Percentiles rank a stretch among this genome's conserved stretches.
Conservation (phyloP, 2,329 filamentous ascomycete species). For the Fusarium brevicatenulatum region DNA sequence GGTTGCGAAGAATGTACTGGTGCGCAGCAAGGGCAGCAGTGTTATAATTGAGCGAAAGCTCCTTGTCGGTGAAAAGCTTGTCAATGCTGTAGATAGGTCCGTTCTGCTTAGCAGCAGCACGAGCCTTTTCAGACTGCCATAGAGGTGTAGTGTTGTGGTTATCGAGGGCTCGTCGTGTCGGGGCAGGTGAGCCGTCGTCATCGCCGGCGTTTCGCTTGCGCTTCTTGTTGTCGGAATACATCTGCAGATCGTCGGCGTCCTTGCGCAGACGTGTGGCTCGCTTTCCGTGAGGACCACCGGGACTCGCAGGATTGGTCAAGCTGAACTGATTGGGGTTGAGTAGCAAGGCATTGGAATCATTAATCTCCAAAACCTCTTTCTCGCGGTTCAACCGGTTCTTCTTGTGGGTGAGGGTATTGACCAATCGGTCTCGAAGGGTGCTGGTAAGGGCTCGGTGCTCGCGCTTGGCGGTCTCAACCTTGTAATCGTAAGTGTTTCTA, state of each 20-base stretch:
- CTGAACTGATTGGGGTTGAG: constrained; percentile 76
- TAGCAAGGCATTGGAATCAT: constrained; percentile 71
- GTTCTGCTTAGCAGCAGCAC: constrained; percentile 63
- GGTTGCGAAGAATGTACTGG: constrained; percentile 69
- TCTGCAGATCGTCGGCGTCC: constrained; percentile 67
- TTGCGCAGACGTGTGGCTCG: constrained; percentile 70
- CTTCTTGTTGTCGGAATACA: constrained; percentile 68
- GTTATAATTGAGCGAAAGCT: constrained; percentile 73
- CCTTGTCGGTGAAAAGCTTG: constrained; percentile 77
- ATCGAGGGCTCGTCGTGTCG: constrained; percentile 65
- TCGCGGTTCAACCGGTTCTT: constrained; percentile 72
- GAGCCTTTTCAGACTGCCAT: constrained; percentile 70
- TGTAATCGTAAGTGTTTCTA: constrained; percentile 68
- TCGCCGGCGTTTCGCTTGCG: constrained; percentile 69
- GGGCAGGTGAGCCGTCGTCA: constrained; percentile 71
- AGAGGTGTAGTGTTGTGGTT: constrained; percentile 67
- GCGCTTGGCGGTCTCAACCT: constrained; percentile 69
- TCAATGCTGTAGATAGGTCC: constrained; percentile 73
- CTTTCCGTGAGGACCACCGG: constrained; percentile 71
- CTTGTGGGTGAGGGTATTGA: constrained; percentile 72
- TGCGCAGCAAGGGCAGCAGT: constrained; percentile 70
- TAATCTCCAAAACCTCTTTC: constrained; percentile 75
- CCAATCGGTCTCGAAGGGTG: constrained; percentile 73
- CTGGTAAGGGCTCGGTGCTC: constrained; percentile 68
- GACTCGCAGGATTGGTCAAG: constrained; percentile 71